Evolutionary conservation across 768 basidiomycete genomes (phyloP).

Genomic region (Macrocybe gigantea): DNA sequence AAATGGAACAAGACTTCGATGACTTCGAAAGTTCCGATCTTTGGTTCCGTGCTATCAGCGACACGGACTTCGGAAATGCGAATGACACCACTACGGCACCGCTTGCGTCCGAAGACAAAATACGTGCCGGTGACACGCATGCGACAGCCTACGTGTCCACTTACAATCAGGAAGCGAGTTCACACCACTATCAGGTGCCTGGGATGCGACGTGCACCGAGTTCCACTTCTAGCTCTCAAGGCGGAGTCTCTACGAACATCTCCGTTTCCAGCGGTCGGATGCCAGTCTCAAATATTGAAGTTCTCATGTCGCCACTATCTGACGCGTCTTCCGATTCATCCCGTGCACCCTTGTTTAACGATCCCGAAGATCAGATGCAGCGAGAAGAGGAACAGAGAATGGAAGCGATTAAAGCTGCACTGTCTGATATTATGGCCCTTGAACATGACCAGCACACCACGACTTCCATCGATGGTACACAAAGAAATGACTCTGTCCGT

Average conservation of each 20-base stretch:
- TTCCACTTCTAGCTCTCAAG: slow-evolving; percentile 31
- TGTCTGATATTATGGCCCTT: slow-evolving; percentile 92
- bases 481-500: too few species aligned
- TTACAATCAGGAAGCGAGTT: slow-evolving; percentile 2
- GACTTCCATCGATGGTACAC: background rate
- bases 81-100: background rate
- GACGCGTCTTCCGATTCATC: slow-evolving; percentile 46
- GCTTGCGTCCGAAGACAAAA: background rate
- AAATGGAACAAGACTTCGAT: slow-evolving; percentile 91
- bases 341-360: slow-evolving; percentile 75
- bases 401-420: slow-evolving; percentile 93
- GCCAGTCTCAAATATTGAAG: slow-evolving; percentile 59
- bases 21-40: slow-evolving; percentile 85
- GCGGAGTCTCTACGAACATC: slow-evolving; percentile 16
- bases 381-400: slow-evolving; percentile 78
- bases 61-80: slow-evolving; percentile 40
- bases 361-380: slow-evolving; percentile 67
- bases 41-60: slow-evolving; percentile 85
- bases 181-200: slow-evolving; percentile 18
- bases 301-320: slow-evolving; percentile 70
- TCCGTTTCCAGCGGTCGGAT: slow-evolving; percentile 19
- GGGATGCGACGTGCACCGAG: slow-evolving; percentile 35
- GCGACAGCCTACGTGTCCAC: background rate
- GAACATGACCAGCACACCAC: slow-evolving; percentile 47
- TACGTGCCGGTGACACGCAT: background rate